phyloP scores from a whole-genome alignment of 2,329 filamentous ascomycete genomes.

The Eutypa lata region DNA sequence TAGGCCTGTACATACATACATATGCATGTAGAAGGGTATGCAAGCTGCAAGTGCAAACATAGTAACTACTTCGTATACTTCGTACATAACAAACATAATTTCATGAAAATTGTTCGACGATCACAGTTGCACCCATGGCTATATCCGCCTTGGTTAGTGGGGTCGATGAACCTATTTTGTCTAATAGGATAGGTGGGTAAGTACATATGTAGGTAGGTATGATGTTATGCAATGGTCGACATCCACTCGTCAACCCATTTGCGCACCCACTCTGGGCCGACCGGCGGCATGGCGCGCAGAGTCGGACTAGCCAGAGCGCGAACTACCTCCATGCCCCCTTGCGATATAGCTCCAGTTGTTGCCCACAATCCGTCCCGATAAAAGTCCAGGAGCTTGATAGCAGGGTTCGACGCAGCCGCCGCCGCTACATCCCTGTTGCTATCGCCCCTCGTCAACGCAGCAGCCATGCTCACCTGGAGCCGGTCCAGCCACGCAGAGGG shows the following conservation, averaged over 20 bases:
- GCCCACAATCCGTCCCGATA: constrained; percentile 20
- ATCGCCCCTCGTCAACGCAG: background rate
- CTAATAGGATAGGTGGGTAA: no score
- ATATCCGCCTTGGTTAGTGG: no score
- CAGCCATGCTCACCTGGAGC: constrained; percentile 8
- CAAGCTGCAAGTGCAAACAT: no score
- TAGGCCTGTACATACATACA: no score
- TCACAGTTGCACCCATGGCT: no score
- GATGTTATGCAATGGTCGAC: background rate
- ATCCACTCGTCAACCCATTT: constrained; percentile 34
- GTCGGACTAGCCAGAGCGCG: constrained; percentile 20
- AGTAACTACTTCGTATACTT: no score
- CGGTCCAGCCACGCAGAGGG: constrained; percentile 11
- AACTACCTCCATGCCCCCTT: constrained; percentile 13
- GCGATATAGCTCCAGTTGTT: background rate
- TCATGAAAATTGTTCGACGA: no score
- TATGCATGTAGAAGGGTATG: no score
- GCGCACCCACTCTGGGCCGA: constrained; percentile 29
- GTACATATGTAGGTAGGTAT: no score
- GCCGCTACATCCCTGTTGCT: constrained; percentile 8
- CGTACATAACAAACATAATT: no score
- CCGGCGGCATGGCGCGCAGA: constrained; percentile 20
- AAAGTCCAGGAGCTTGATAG: constrained; percentile 27
- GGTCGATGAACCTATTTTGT: no score
- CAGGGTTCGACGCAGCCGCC: constrained; percentile 21